Base-by-base conservation (phyloP, 352 stramenopile species). In the Globisporangium radiosum region DNA sequence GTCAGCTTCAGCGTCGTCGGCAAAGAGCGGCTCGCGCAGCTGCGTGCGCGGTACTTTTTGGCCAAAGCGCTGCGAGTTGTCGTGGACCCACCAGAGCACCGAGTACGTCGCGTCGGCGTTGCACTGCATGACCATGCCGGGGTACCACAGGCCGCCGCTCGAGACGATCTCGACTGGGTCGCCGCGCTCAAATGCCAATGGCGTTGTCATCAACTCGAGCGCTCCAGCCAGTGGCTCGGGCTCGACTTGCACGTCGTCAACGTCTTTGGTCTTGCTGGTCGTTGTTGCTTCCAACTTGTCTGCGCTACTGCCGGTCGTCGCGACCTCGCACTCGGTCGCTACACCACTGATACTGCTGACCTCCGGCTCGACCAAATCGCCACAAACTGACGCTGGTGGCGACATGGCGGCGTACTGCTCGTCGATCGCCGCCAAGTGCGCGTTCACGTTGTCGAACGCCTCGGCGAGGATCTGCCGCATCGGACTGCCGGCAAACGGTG, bases 81-180 rank as follows among this genome's bases (percentile, higher is more conserved):
- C 77, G 38, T 85, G 72, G 63, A 87, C 79, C 80, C 83, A 92
- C 83, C 83, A 92, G 10, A 90, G 51, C 39, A 92, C 76, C 48
- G 83, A 86, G 69, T 92, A 92, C 14, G 71, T 82, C 5, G 52
- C 56, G 55, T 79, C 73, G 49, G 69, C 64, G 51, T 89, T 88
- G 52, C 68, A 70, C 42, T 88, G 72, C 50, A 90, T 66, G 44
- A 90, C 64, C 51, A 88, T 81, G 14, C 80, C 82, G 0, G 71
- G 75, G 50, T 86, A 88, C 82, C 82, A 92, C 50, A 81, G 50
- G 19, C 60, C 68, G 52, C 72, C 70, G 40, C 40, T 44, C 43
- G 81, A 72, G 7, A 71, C 40, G 9, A 89, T 73, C 61, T 92
- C 81, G 8, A 92, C 78, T 3, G 83, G 76, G 39, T 89, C 80